Percentiles rank a stretch among this genome's conserved stretches.
phyloP scores from a whole-genome alignment of 2,329 filamentous ascomycete species.

The Fusarium penzigii region DNA sequence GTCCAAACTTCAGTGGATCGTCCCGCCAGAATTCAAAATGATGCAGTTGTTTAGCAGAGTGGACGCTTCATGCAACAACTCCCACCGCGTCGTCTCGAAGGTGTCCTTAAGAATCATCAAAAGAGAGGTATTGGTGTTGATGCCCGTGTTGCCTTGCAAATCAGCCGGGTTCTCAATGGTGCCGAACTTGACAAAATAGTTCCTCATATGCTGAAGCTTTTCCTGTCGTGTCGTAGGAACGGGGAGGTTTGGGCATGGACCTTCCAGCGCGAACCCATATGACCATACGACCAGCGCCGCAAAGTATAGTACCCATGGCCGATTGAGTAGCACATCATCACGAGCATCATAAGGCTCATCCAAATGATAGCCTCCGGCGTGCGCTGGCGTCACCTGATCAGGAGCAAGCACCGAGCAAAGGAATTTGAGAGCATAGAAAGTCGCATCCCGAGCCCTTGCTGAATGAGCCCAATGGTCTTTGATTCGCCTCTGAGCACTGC shows the following conservation, averaged over 20 bases:
- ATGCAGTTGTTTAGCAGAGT: conserved; percentile 81
- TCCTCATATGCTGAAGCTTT: conserved; percentile 75
- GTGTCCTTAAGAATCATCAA: conserved; percentile 79
- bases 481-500: conserved; percentile 78
- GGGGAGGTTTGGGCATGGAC: conserved; percentile 59
- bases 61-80: conserved; percentile 85
- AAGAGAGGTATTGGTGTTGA: conserved; percentile 82
- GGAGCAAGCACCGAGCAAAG: conserved; percentile 79
- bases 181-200: conserved; percentile 73
- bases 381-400: conserved; percentile 36
- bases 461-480: conserved; percentile 87
- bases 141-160: conserved; percentile 68
- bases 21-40: conserved; percentile 35
- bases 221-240: conserved; percentile 62
- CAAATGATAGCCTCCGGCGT: conserved; percentile 41
- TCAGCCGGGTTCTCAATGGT: conserved; percentile 75
- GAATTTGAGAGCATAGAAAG: conserved; percentile 89
- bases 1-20: conserved; percentile 21
- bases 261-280: conserved; percentile 89
- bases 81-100: conserved; percentile 85
- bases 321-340: conserved; percentile 86
- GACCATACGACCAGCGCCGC: conserved; percentile 91
- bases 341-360: conserved; percentile 71
- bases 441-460: conserved; percentile 84
- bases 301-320: conserved; percentile 95